Evolutionary conservation across 1,284 basidiomycete genomes (phyloP), one percentile per base, ranked within the genome.

Genomic region (Cryptococcus jaspeensis): DNA sequence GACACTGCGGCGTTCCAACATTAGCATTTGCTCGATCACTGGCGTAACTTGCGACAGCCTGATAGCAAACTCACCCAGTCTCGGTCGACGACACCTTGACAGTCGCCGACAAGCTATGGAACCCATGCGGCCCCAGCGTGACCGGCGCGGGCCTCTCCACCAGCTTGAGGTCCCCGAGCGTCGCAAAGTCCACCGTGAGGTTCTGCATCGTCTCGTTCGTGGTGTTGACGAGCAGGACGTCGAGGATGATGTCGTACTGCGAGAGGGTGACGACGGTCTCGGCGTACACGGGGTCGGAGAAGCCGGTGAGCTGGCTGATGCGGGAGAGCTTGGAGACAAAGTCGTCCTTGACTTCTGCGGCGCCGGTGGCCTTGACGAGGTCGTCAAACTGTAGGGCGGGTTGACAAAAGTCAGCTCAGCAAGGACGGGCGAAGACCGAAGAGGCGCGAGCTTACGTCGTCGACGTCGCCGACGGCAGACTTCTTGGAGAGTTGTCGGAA

Each of bases 211-310:
- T 99, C 73, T 96, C 90, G 28, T 85, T 76, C 0, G 94, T 96
- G 79, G 99, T 96, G 76, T 99, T 99, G 77, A 99, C 95, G 22
- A 99, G 85, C 5, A 99, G 83, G 18, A 99, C 92, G 70, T 99
- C 95, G 4, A 97, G 84, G 52, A 94, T 80, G 68, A 99, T 98
- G 77, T 99, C 96, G 74, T 99, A 99, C 52, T 95, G 93, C 67
- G 98, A 92, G 73, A 99, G 92, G 75, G 95, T 96, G 68, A 99
- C 94, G 67, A 94, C 94, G 1, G 95, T 95, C 76, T 99, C 96
- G 5, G 95, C 94, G 70, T 99, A 99, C 58, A 99, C 92, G 1
- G 95, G 92, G 73, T 99, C 96, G 23, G 94, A 98, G 82, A 99
- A 99, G 35, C 94, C 92, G 45, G 96, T 99, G 42, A 99, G 85